Conservation (phyloP, 371 early-diverging fungal species). For the Lichtheimia hyalospora region DNA sequence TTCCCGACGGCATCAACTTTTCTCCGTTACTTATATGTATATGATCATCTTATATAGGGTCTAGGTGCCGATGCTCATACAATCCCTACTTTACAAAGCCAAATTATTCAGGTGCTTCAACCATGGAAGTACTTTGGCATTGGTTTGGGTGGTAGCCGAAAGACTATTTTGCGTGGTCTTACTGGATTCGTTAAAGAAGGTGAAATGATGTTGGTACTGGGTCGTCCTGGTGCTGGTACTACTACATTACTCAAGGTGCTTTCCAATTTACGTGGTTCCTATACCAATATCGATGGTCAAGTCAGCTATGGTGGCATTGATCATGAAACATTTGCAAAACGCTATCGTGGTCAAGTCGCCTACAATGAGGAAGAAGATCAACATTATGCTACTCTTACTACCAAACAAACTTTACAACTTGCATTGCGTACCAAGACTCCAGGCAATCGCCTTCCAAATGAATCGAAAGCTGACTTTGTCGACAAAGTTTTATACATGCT, state of each 20-base stretch:
- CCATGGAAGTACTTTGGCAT: conserved; percentile 28
- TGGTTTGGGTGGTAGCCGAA: conserved; percentile 7
- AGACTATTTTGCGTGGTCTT: conserved; percentile 47
- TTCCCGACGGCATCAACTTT: background rate
- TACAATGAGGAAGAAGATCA: conserved; percentile 75
- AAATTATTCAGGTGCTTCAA: conserved; percentile 15
- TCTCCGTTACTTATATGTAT: too few relatives aligned
- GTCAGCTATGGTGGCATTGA: conserved; percentile 64
- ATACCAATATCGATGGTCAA: conserved; percentile 51
- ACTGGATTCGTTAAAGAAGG: conserved; percentile 65
- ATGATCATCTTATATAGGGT: conserved; percentile 17
- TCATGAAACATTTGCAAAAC: conserved; percentile 46
- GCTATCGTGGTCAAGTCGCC: conserved; percentile 60
- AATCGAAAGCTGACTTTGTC: conserved; percentile 43
- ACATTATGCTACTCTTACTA: conserved; percentile 67
- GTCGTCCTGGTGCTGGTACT: conserved; percentile 73
- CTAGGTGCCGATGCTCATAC: conserved; percentile 39
- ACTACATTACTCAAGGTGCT: conserved; percentile 67
- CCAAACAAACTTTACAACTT: conserved; percentile 65
- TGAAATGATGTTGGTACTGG: conserved; percentile 73
- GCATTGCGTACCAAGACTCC: conserved; percentile 70
- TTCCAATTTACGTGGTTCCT: conserved; percentile 61
- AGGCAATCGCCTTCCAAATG: conserved; percentile 49
- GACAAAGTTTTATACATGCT: conserved; percentile 50
- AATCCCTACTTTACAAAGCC: conserved; percentile 28